Evolutionary conservation across 2,329 filamentous ascomycete species (phyloP), one percentile per base, ranked within the genome.

Genomic region (Phialocephala sp.): DNA sequence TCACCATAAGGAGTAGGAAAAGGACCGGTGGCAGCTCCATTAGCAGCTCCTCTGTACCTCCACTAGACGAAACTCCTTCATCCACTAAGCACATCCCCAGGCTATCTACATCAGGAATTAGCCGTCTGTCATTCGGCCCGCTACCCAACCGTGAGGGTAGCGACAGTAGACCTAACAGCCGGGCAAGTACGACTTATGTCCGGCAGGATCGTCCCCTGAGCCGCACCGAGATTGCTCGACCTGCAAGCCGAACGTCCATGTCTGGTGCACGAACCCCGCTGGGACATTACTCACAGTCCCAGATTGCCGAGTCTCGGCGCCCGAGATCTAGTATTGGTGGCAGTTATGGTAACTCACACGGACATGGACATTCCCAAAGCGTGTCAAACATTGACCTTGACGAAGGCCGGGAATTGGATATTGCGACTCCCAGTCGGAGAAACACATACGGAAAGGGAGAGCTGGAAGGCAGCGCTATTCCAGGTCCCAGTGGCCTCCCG

Each of bases 1-100:
- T 89, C 72, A 89, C 87, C 36, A 83, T 89, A 75, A 88, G 92
- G 60, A 89, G 87, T 73, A 86, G 87, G 70, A 92, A 92, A 79
- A 88, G 91, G 65, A 85, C 85, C 9, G 81, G 84, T 18, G 89
- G 87, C 60, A 81, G 70, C 74, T 76, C 80, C 27, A 67, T 68
- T 11, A 76, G 74, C 41, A 69, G 56, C 8, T 70, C 74, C 15
- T 74, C 74, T 18, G 60, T 68, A 55, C 50, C 50, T 14, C 69
- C 66, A n/a, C 65, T 62, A 27, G 69, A 72, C 39, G 74, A 76
- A 20, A 73, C 72, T 14, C 76, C 78, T 45, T 5, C 75, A 77
- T 4, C 80, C 79, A 68, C 72, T 59, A 85, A 80, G 73, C 86
- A 89, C 72, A 80, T 86, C 36, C 80, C 85, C 20, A 81, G 87